Evolutionary conservation across 305 asterid species (phyloP), one percentile per base, ranked within the genome.

Genomic region (Solanum aculeatissimum): DNA sequence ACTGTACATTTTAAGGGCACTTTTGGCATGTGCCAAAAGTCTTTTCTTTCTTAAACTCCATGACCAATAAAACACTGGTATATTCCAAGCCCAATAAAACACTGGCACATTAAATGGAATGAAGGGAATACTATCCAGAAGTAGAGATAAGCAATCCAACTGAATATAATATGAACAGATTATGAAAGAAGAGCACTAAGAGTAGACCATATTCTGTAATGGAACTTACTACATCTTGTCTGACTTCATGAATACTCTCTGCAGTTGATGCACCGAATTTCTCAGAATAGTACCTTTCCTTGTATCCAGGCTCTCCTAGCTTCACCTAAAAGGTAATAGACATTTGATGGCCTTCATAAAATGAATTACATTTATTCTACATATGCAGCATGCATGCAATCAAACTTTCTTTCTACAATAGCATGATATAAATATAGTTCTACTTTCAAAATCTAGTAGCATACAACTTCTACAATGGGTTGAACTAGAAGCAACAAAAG

Each of bases 251-350:
- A 54, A 95, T 89, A 87, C 90, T 89, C 89, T 90, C 92, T 27
- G 95, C 90, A 51, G 89, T 93, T 71, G 97, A 91, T 49, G 90
- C 55, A 80, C 92, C 93, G 68, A 97, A 97, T 88, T 97, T 97
- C 93, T 94, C 98, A 83, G 92, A 87, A 92, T 97, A 97, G 84
- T 97, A 97, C 86, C 99, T 93, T 84, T 93, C 99, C 86, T 92
- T 95, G 90, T 95, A 97, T 87, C 99, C 99, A 84, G 98, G 99
- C 89, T 95, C 98, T 86, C 99, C 98, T 81, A 97, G 88, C 88
- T 90, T 94, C 86, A 97, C 93, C 99, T 97, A 94, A 85, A 79
- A 89, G 81, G 83, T 29, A 78, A 53, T 18, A 32, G n/a, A 53
- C 66, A 51, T 78, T 78, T 51, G 62, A 78, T 53, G 38, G 19